Conservation (phyloP, 306 rosid species). For the Sophora flavescens region DNA sequence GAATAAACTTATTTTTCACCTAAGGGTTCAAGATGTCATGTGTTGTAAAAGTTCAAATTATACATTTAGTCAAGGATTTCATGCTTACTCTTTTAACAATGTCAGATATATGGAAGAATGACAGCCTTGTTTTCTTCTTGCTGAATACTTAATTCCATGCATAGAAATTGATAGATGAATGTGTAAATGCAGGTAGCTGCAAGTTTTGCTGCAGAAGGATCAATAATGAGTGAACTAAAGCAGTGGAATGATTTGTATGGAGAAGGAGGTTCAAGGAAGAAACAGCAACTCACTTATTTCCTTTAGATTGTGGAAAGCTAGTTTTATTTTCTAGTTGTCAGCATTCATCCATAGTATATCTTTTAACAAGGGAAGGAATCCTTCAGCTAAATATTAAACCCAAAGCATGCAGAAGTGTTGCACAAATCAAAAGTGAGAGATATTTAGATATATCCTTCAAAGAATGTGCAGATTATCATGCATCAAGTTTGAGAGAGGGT, state of each 20-base stretch:
- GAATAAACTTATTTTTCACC: neutral
- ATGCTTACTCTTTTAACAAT: neutral
- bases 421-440: neutral
- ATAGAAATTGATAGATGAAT: constrained; percentile 4
- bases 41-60: neutral
- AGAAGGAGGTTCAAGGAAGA: constrained; percentile 89
- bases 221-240: constrained; percentile 73
- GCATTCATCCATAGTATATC: constrained; percentile 23
- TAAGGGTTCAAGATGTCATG: neutral
- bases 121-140: constrained; percentile 3
- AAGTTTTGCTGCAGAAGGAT: constrained; percentile 80
- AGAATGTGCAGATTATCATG: constrained; percentile 12
- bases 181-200: constrained; percentile 65
- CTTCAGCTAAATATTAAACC: constrained; percentile 16
- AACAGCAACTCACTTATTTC: constrained; percentile 77
- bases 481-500: constrained; percentile 44
- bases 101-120: neutral
- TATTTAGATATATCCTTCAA: neutral
- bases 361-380: constrained; percentile 35
- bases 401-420: neutral
- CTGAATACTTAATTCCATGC: neutral
- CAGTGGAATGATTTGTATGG: constrained; percentile 85
- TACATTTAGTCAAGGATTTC: neutral
- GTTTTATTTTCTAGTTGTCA: constrained; percentile 12
- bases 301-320: constrained; percentile 50